A percentile compares a stretch with the other conserved stretches of the same genome.
Evolutionary conservation across 2,329 filamentous ascomycete species (phyloP).

Genomic region (Epichloe baconii): DNA sequence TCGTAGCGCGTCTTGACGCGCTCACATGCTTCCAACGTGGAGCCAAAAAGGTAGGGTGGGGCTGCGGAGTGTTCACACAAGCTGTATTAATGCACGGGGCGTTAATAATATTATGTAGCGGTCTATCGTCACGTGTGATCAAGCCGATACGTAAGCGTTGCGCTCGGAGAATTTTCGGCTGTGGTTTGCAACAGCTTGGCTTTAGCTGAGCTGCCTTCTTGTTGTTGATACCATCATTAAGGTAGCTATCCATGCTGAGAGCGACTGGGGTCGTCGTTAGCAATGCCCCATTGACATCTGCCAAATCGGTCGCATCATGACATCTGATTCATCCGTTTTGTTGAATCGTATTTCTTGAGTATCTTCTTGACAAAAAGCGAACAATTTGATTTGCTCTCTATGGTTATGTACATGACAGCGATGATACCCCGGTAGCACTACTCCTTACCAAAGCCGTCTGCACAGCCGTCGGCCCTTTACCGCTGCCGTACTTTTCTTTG

Average conservation of each 20-base stretch:
- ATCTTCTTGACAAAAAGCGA: not conserved
- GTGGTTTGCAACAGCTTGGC: not conserved
- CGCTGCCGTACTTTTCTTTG: not conserved
- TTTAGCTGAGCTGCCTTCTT: not conserved
- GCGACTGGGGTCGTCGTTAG: not conserved
- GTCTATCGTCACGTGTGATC: constrained; percentile 11
- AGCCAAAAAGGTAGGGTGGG: not conserved
- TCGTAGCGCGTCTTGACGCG: not conserved
- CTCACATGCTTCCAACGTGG: no score
- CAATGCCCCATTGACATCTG: not conserved
- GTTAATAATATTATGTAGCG: no score
- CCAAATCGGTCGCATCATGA: not conserved
- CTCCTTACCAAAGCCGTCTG: constrained; percentile 18
- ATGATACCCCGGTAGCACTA: constrained; percentile 36
- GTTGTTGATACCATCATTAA: not conserved
- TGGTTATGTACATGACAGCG: constrained; percentile 16
- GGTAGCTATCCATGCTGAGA: constrained; percentile 6
- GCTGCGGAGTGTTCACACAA: not conserved
- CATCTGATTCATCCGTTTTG: not conserved
- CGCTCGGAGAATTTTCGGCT: constrained; percentile 9
- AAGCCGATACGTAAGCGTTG: not conserved
- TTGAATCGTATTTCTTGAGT: not conserved
- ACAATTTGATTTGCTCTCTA: not conserved
- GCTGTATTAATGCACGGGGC: no score
- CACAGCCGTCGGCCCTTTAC: constrained; percentile 19